Evolutionary conservation across 345 rosid genomes (phyloP).

Genomic region (Boechera divaricarpa): DNA sequence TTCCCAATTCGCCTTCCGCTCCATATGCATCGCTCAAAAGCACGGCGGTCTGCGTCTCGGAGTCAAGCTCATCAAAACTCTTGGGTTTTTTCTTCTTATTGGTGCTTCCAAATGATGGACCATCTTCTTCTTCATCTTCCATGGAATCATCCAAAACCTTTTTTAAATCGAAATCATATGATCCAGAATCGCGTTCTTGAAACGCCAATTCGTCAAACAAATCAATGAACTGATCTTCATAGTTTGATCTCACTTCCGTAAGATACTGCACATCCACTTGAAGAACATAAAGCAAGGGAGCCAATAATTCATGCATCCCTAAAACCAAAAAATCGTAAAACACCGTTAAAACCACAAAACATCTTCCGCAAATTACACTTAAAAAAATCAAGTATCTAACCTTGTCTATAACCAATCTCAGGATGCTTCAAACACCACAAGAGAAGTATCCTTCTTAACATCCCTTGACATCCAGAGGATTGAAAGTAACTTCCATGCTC

Average conservation of each 20-base stretch:
- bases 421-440: slow-evolving; percentile 96
- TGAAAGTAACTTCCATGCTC: slow-evolving; percentile 96
- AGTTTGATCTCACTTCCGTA: slow-evolving; percentile 70
- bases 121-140: slow-evolving; percentile 65
- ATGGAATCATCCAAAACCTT: slow-evolving; percentile 71
- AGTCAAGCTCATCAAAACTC: slow-evolving; percentile 79
- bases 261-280: slow-evolving; percentile 84
- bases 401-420: slow-evolving; percentile 91
- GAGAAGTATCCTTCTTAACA: slow-evolving; percentile 85
- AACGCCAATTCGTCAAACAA: slow-evolving; percentile 79
- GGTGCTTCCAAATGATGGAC: slow-evolving; percentile 50
- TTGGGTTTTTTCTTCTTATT: slow-evolving; percentile 58
- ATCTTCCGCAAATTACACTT: neutral
- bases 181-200: slow-evolving; percentile 68
- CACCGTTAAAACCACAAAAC: neutral
- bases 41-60: slow-evolving; percentile 67
- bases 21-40: slow-evolving; percentile 86
- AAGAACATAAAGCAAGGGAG: slow-evolving; percentile 92
- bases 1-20: slow-evolving; percentile 95
- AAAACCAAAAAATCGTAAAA: slow-evolving; percentile 23
- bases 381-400: slow-evolving; percentile 42
- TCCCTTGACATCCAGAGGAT: slow-evolving; percentile 93
- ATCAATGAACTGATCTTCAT: slow-evolving; percentile 90
- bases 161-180: slow-evolving; percentile 75
- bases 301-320: slow-evolving; percentile 99